These are phyloP conservation scores for Ganoderma multipileum DNA, from an alignment of 1,284 basidiomycete genomes.

Conservation along the genomic window DNA sequence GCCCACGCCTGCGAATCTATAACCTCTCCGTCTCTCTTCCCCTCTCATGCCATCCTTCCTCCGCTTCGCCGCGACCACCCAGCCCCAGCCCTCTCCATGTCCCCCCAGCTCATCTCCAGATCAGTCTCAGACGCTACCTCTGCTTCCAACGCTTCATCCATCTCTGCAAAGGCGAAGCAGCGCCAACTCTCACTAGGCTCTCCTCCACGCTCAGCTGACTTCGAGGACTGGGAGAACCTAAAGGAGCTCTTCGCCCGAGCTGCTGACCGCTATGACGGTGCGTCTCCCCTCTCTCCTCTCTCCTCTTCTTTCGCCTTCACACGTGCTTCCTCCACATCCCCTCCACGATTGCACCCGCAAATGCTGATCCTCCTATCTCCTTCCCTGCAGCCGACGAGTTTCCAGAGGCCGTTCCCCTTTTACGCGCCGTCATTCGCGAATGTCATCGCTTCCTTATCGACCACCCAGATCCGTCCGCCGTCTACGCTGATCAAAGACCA, in stretches of 20 bases:
- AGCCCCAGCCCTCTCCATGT: conserved; percentile 7
- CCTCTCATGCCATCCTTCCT: conserved; percentile 8
- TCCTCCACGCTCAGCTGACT: conserved; percentile 40
- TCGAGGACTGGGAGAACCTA: conserved; percentile 69
- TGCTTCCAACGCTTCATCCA: conserved; percentile 10
- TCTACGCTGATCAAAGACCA: conserved; percentile 43
- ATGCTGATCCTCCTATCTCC: conserved; percentile 13
- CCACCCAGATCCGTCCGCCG: conserved; percentile 60
- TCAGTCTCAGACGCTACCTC: conserved; percentile 12
- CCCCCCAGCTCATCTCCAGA: conserved; percentile 15
- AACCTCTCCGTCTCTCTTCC: conserved; percentile 23
- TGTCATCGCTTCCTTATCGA: conserved; percentile 63
- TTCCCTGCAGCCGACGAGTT: conserved; percentile 49
- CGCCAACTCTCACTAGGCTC: neutral
- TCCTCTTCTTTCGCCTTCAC: conserved; percentile 5
- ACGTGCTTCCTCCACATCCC: conserved; percentile 6
- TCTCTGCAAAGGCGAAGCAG: conserved; percentile 23
- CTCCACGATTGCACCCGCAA: neutral
- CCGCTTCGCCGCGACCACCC: conserved; percentile 9
- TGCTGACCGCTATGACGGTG: conserved; percentile 64
- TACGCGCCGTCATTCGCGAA: conserved; percentile 70
- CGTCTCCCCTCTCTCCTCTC: conserved; percentile 30
- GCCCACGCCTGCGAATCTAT: conserved; percentile 18
- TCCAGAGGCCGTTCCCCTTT: conserved; percentile 55
- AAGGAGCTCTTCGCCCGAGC: conserved; percentile 66